Evolutionary conservation across 2,329 filamentous ascomycete species (phyloP).

Genomic region (Capronia coronata): DNA sequence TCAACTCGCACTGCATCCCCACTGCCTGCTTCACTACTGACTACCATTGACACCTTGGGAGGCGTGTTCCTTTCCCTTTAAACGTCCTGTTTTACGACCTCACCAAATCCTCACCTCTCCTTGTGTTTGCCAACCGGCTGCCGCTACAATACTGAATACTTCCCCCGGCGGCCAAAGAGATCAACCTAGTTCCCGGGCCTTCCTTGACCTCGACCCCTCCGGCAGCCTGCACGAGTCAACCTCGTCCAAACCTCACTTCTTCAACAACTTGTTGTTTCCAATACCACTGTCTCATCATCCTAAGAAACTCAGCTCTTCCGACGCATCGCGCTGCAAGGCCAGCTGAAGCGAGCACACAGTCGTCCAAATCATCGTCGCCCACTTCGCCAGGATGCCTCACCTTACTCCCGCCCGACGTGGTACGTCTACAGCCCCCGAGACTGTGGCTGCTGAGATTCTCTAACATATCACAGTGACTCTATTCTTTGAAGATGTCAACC

Average conservation of each 20-base stretch:
- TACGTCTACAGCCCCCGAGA: slow-evolving; percentile 3
- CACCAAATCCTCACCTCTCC: too few species aligned
- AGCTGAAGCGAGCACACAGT: background rate
- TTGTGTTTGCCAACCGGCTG: too few species aligned
- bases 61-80: too few species aligned
- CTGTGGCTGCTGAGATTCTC: background rate
- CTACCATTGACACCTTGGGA: too few species aligned
- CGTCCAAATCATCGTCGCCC: background rate
- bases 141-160: too few species aligned
- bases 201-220: slow-evolving; percentile 4
- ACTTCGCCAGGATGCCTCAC: background rate
- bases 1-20: background rate
- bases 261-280: background rate
- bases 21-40: too few species aligned
- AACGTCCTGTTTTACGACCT: too few species aligned
- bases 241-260: slow-evolving; percentile 7
- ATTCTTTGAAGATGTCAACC: slow-evolving; percentile 31
- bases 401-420: background rate
- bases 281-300: background rate
- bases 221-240: slow-evolving; percentile 7
- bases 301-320: background rate
- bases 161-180: too few species aligned
- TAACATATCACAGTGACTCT: slow-evolving; percentile 31
- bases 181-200: background rate
- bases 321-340: background rate